A percentile compares a stretch with the other conserved stretches of the same genome.
phyloP scores from a whole-genome alignment of 176 grass and related monocot species.

The Hordeum marinum region DNA sequence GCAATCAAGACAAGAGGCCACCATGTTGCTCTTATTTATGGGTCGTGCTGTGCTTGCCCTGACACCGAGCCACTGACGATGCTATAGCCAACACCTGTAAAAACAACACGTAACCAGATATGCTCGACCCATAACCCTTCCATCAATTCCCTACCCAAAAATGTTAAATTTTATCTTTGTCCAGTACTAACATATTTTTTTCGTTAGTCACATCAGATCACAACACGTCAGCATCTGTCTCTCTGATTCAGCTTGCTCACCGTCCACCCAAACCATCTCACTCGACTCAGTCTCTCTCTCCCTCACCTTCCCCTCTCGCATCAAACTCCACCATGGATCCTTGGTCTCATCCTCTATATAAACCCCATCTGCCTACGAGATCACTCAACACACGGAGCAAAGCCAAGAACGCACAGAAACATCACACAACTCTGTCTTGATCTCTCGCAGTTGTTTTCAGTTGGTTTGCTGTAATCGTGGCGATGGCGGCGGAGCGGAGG shows the following conservation, averaged over 20 bases:
- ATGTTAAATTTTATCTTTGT: not conserved
- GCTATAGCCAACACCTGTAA: not conserved
- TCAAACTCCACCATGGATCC: not conserved
- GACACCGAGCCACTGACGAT: not conserved
- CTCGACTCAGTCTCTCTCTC: no score
- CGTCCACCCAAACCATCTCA: not conserved
- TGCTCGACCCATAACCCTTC: not conserved
- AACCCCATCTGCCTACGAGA: not conserved
- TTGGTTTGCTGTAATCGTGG: not conserved
- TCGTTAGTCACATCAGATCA: not conserved
- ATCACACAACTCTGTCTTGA: not conserved
- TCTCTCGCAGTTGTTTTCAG: not conserved
- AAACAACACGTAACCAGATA: not conserved
- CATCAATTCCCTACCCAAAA: not conserved
- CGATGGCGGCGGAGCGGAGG: not conserved
- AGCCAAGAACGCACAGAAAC: not conserved
- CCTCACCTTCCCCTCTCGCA: not conserved
- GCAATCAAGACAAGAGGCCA: not conserved
- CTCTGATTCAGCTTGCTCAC: not conserved
- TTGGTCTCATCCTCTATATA: slow-evolving; percentile 6
- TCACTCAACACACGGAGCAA: not conserved
- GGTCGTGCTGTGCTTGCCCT: not conserved
- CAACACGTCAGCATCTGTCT: not conserved
- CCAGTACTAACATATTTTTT: not conserved
- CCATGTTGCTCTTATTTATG: not conserved